phyloP scores from a whole-genome alignment of 164 flowering plant species.

The Stephania cephalantha region DNA sequence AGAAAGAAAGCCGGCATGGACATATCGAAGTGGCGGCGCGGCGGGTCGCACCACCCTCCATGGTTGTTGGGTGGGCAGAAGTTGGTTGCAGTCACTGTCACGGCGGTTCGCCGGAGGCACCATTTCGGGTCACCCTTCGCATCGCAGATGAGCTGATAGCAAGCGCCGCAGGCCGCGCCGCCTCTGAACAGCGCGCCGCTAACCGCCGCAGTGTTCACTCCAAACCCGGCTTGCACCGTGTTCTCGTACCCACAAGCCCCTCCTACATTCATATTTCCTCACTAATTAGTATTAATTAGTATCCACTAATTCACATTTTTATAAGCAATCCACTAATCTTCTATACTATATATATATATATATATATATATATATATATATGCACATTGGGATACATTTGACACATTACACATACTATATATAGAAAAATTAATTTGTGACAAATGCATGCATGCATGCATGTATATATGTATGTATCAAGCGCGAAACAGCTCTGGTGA shows the following conservation, averaged over 20 bases:
- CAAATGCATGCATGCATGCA: too few relatives aligned
- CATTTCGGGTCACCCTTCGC: slow-evolving; percentile 46
- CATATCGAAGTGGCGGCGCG: slow-evolving; percentile 75
- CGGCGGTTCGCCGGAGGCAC: slow-evolving; percentile 41
- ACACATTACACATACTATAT: too few relatives aligned
- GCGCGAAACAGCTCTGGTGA: too few relatives aligned
- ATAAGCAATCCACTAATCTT: too few relatives aligned
- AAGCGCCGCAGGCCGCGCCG: slow-evolving; percentile 72
- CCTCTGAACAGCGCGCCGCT: slow-evolving; percentile 52
- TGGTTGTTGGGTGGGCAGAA: slow-evolving; percentile 79
- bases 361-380: too few relatives aligned
- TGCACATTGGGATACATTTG: too few relatives aligned
- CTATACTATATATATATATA: too few relatives aligned
- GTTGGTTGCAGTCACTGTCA: slow-evolving; percentile 73
- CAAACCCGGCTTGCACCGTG: slow-evolving; percentile 66
- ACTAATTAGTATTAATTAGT: too few relatives aligned
- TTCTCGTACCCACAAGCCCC: slow-evolving; percentile 91
- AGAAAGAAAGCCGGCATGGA: slow-evolving; percentile 61
- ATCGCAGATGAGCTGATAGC: slow-evolving; percentile 56
- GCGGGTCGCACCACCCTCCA: slow-evolving; percentile 82
- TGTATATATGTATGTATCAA: too few relatives aligned
- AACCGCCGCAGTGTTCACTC: slow-evolving; percentile 60
- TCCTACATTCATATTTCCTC: slow-evolving; percentile 28
- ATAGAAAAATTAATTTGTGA: too few relatives aligned
- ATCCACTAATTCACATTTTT: too few relatives aligned